Evolutionary conservation across 2,329 filamentous ascomycete genomes (phyloP), one percentile per base, ranked within the genome.

Genomic region (Penicillium sp.): DNA sequence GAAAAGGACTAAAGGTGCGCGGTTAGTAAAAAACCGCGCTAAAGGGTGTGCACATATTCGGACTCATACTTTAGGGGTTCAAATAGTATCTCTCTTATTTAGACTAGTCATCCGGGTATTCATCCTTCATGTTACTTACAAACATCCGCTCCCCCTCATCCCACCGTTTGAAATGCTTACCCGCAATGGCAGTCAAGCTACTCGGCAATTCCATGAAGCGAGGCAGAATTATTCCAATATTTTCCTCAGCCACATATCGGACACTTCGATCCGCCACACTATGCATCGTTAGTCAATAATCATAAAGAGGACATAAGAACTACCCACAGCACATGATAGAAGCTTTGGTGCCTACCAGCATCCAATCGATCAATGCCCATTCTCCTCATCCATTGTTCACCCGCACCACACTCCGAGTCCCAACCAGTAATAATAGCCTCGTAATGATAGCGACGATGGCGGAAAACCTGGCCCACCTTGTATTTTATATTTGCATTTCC

Each of bases 161-260:
- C 80, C 91, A 97, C 40, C 91, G 81, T 73, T 90, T 95, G 73
- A 99, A 97, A 72, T 90, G 90, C 65, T 87, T 88, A 0, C 94
- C 94, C 3, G 91, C 90, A 62, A 89, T 74, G 43, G 80, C 79
- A 67, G 90, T 82, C 59, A 95, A 67, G 2, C 60, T 60, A 16
- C 47, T 54, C 1, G 73, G 78, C 25, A 82, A 74, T n/a, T 82
- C 75, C 0, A 82, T 80, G 2, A 88, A 75, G 33, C 78, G 62
- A 61, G 76, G 71, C 49, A 71, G 44, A 66, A 90, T 75, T n/a
- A 86, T 74, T 55, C 86, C 77, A 53, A 97, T 88, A 64, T 92
- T 96, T 65, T 92, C 88, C 68, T 95, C 87, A 0, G 90, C 88
- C 4, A 92, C 86, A 67, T 92, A 90, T 41, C 89, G 83, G 50